These are phyloP conservation scores for Penicillium fuscoglaucum DNA, from an alignment of 2,329 filamentous ascomycete genomes.

Conservation along the genomic window DNA sequence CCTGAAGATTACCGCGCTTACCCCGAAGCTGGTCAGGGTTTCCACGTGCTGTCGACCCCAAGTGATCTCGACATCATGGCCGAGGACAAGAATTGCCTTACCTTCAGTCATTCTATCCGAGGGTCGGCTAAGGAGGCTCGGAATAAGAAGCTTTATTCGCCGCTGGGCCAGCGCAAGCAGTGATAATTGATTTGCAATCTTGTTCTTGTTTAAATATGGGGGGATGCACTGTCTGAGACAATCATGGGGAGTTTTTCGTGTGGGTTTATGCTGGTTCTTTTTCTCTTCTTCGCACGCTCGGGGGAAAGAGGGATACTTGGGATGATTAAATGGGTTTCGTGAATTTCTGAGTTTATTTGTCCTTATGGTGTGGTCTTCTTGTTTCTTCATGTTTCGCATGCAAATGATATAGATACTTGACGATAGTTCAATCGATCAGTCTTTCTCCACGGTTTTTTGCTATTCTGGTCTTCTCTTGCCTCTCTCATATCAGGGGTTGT, in stretches of 20 bases:
- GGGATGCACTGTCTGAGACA: not conserved
- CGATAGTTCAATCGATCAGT: not conserved
- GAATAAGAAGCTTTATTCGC: not conserved
- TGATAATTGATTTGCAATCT: not conserved
- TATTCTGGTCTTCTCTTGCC: not conserved
- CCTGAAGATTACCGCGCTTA: conserved; percentile 62
- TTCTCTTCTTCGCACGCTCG: not conserved
- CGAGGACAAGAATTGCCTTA: conserved; percentile 57
- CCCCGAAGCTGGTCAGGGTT: conserved; percentile 62
- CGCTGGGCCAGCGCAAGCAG: not conserved
- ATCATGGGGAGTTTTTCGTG: not conserved
- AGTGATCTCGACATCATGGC: conserved; percentile 63
- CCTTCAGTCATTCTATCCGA: conserved; percentile 53
- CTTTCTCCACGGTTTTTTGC: not conserved
- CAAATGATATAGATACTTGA: not conserved
- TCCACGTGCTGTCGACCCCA: conserved; percentile 57
- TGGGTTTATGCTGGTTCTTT: not conserved
- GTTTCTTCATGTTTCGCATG: not conserved
- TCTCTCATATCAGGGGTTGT: not conserved
- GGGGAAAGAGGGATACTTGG: not conserved
- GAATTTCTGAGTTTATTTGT: not conserved
- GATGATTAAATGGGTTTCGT: not conserved
- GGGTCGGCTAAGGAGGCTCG: not conserved
- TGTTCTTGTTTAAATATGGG: not conserved
- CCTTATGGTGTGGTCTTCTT: not conserved